Evolutionary conservation across 306 rosid genomes (phyloP).

Genomic region (Rubus parviflorus): DNA sequence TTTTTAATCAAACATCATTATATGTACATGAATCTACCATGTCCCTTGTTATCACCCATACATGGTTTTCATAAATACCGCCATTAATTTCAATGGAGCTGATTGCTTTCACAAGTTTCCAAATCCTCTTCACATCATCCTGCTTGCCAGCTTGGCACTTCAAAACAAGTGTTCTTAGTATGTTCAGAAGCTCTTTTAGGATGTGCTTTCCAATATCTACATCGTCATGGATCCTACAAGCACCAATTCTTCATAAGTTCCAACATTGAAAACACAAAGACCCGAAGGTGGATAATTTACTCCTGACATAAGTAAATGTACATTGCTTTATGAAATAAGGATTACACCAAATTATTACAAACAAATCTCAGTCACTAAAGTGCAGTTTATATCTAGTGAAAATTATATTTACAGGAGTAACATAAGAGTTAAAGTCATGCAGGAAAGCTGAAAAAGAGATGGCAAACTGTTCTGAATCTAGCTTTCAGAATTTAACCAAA

Average conservation of each 20-base stretch:
- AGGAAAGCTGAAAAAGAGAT: conserved; percentile 8
- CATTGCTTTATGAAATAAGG: neutral
- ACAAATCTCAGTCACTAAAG: neutral
- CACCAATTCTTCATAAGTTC: neutral
- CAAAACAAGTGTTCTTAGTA: neutral
- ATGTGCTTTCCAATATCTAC: conserved; percentile 1
- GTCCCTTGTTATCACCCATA: neutral
- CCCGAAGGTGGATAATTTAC: neutral
- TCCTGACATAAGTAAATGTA: neutral
- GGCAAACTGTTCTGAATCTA: neutral
- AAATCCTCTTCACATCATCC: neutral
- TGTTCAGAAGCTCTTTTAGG: neutral
- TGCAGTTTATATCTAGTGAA: neutral
- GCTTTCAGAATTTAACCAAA: neutral
- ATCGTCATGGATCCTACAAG: conserved; percentile 16
- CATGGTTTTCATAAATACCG: neutral
- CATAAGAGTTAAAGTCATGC: neutral
- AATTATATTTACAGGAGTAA: neutral
- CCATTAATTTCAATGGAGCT: neutral
- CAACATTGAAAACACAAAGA: neutral
- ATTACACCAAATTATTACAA: neutral
- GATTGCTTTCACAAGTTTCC: neutral
- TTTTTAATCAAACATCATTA: neutral
- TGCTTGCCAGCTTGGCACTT: neutral
- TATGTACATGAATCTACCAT: conserved; percentile 14